phyloP scores from a whole-genome alignment of 352 stramenopile genomes.

The Globisporangium takayamanum region DNA sequence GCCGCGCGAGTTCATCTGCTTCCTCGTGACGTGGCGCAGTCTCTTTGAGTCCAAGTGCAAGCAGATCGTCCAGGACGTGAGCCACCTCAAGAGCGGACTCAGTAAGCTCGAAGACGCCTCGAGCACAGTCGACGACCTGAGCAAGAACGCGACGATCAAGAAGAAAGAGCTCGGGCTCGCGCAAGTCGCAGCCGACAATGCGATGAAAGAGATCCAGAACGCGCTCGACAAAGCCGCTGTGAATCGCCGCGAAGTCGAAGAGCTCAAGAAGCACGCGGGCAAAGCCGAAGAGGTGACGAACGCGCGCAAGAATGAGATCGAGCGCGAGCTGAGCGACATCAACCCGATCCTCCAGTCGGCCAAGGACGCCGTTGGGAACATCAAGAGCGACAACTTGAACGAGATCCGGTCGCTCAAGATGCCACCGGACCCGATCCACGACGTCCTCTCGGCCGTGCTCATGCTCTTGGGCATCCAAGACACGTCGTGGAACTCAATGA shows the following conservation, averaged over 20 bases:
- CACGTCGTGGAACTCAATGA: slow-evolving; percentile 96
- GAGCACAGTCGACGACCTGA: slow-evolving; percentile 89
- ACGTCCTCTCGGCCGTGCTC: slow-evolving; percentile 92
- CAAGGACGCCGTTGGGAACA: slow-evolving; percentile 90
- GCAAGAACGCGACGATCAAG: slow-evolving; percentile 81
- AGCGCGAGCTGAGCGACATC: slow-evolving; percentile 90
- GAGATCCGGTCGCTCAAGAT: slow-evolving; percentile 95
- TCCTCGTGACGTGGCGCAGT: slow-evolving; percentile 72
- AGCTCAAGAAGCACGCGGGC: slow-evolving; percentile 87
- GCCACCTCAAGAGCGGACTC: slow-evolving; percentile 86
- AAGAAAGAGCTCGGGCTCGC: slow-evolving; percentile 85
- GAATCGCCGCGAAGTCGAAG: slow-evolving; percentile 87
- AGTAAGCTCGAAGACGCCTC: slow-evolving; percentile 89
- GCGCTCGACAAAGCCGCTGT: slow-evolving; percentile 85
- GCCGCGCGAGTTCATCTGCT: slow-evolving; percentile 80
- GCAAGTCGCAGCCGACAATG: slow-evolving; percentile 87
- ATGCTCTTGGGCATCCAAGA: slow-evolving; percentile 95
- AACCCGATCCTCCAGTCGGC: slow-evolving; percentile 88
- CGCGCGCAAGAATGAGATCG: slow-evolving; percentile 88
- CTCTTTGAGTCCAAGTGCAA: slow-evolving; percentile 79
- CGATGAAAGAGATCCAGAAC: slow-evolving; percentile 95
- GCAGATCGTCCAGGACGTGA: slow-evolving; percentile 82
- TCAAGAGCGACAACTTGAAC: slow-evolving; percentile 95
- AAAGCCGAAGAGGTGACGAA: slow-evolving; percentile 88
- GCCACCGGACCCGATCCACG: slow-evolving; percentile 91